Conservation (phyloP, 2,329 filamentous ascomycete species). For the Diaporthe sp. region DNA sequence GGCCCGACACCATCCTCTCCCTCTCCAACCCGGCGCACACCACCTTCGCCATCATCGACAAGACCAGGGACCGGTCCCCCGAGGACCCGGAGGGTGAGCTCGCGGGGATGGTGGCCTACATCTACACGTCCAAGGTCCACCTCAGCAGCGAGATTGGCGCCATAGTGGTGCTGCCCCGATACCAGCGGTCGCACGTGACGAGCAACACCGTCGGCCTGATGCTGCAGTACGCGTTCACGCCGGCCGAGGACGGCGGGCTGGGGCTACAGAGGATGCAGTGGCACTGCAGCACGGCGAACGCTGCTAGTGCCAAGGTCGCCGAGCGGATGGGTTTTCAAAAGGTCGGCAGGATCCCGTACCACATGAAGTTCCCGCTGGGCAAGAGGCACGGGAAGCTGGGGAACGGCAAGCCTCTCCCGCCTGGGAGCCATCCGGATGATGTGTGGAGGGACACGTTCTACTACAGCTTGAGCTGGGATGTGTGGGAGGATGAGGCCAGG, state of each 20-base stretch:
- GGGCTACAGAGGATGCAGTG: constrained; percentile 51
- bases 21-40: constrained; percentile 36
- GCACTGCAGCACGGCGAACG: constrained; percentile 48
- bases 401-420: constrained; percentile 44
- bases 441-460: constrained; percentile 47
- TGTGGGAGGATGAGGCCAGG: constrained; percentile 45
- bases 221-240: constrained; percentile 47
- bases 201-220: constrained; percentile 52
- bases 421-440: constrained; percentile 44
- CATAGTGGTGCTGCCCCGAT: constrained; percentile 51
- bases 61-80: constrained; percentile 43
- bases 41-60: constrained; percentile 49
- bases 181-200: constrained; percentile 53
- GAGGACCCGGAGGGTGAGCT: constrained; percentile 48
- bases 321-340: constrained; percentile 51
- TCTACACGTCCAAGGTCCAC: constrained; percentile 43
- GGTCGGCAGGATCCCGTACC: constrained; percentile 51
- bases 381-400: constrained; percentile 44
- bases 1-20: constrained; percentile 29
- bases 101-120: constrained; percentile 48
- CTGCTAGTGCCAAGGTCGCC: constrained; percentile 47
- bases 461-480: constrained; percentile 50
- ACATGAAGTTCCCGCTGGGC: constrained; percentile 46
- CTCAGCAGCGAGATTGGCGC: constrained; percentile 51
- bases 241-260: constrained; percentile 42